phyloP scores from a whole-genome alignment of 768 basidiomycete species.

The Brasilioporus rufonigricans region DNA sequence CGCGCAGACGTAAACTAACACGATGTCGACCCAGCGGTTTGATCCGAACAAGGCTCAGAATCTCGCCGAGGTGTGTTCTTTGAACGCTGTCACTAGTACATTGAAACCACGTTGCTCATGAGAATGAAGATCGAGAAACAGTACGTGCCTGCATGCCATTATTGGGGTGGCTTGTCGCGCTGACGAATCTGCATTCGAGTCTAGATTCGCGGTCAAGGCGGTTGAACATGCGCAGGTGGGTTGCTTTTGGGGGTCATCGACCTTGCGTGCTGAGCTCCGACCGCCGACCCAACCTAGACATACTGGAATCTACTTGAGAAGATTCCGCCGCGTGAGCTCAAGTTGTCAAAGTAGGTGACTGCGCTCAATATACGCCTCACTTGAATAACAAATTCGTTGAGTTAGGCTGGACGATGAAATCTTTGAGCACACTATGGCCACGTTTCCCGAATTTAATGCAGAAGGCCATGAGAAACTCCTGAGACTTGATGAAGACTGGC shows the following conservation, averaged over 20 bases:
- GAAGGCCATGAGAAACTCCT: constrained; percentile 45
- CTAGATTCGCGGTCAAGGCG: constrained; percentile 64
- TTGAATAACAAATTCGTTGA: constrained; percentile 18
- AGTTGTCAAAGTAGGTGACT: constrained; percentile 70
- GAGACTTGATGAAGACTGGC: constrained; percentile 82
- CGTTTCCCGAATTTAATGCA: constrained; percentile 78
- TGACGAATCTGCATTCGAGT: constrained; percentile 11
- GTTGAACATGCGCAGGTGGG: constrained; percentile 94
- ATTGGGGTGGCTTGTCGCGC: constrained; percentile 1
- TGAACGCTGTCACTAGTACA: constrained; percentile 4
- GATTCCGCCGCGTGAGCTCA: constrained; percentile 71
- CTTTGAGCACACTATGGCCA: constrained; percentile 65
- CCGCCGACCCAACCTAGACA: constrained; percentile 49
- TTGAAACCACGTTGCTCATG: constrained; percentile 22
- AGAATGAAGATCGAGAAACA: constrained; percentile 88
- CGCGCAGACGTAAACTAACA: constrained; percentile 22
- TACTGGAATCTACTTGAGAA: constrained; percentile 93
- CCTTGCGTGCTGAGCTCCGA: constrained; percentile 6
- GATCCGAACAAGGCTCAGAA: constrained; percentile 94
- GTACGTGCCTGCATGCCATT: constrained; percentile 43
- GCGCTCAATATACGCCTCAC: background rate
- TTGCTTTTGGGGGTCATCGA: background rate
- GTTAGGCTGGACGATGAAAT: constrained; percentile 88
- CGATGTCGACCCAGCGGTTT: constrained; percentile 56
- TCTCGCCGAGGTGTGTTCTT: constrained; percentile 67